Evolutionary conservation across 768 basidiomycete genomes (phyloP).

Genomic region (Gloeophyllum trabeum): DNA sequence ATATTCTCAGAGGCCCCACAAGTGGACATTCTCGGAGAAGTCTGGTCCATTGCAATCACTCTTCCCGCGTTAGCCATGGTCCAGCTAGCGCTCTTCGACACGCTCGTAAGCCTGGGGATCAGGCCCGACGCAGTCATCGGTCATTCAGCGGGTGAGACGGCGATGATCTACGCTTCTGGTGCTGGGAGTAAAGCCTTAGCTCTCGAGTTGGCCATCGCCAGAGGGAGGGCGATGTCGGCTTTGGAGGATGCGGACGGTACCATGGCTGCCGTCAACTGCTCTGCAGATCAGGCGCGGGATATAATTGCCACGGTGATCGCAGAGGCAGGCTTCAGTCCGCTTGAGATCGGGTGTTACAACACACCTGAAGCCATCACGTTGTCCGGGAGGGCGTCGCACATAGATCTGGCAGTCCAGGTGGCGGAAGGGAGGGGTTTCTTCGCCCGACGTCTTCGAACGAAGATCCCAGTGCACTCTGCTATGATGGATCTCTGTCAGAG

Average conservation of each 20-base stretch:
- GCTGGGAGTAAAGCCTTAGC: conserved; percentile 3
- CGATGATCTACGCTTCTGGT: conserved; percentile 7
- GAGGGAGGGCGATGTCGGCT: neutral
- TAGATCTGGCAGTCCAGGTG: conserved; percentile 6
- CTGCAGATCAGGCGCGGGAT: neutral
- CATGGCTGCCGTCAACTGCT: neutral
- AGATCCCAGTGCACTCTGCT: conserved; percentile 6
- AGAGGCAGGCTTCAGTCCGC: conserved; percentile 1
- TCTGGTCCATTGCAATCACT: conserved; percentile 8
- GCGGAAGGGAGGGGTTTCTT: conserved; percentile 6
- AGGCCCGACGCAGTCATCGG: conserved; percentile 8
- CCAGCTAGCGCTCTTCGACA: conserved; percentile 8
- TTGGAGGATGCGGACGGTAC: neutral
- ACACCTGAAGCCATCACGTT: conserved; percentile 8
- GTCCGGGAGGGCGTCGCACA: conserved; percentile 2
- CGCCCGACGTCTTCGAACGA: conserved; percentile 7
- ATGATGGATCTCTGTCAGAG: conserved; percentile 8
- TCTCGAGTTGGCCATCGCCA: neutral
- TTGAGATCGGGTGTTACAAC: conserved; percentile 9
- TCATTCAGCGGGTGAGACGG: conserved; percentile 10
- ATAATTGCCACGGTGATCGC: neutral
- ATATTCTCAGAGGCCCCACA: conserved; percentile 15
- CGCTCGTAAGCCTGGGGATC: conserved; percentile 7
- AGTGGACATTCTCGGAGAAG: neutral
- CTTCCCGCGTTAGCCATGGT: conserved; percentile 9